A percentile compares a stretch with the other conserved stretches of the same genome.
Evolutionary conservation across 805 yeast genomes (phyloP).

Genomic region (Tetrapisispora taiwanensis): DNA sequence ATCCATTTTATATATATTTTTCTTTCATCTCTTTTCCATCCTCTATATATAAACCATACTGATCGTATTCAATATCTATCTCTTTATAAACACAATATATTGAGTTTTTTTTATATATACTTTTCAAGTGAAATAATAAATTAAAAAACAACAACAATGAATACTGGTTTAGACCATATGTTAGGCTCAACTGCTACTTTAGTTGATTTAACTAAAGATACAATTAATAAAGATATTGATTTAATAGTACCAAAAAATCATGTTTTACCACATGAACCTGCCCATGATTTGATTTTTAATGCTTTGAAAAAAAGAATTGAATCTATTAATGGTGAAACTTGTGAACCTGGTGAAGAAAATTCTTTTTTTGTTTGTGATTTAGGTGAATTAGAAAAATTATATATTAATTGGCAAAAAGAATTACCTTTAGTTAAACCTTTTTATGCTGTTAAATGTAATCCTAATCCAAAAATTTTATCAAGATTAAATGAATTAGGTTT

Average conservation of each 20-base stretch:
- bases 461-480: constrained; percentile 49
- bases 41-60: no score
- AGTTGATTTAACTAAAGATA: constrained; percentile 5
- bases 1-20: no score
- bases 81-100: no score
- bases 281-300: constrained; percentile 29
- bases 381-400: constrained; percentile 56
- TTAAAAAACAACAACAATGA: background rate
- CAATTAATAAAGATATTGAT: background rate
- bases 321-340: constrained; percentile 42
- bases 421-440: constrained; percentile 77
- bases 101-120: no score
- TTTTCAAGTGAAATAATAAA: no score
- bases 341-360: constrained; percentile 70
- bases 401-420: constrained; percentile 47
- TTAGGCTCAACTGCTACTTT: constrained; percentile 6
- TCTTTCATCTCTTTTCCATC: no score
- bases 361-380: constrained; percentile 84
- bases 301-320: constrained; percentile 35
- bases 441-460: constrained; percentile 93
- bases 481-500: constrained; percentile 53
- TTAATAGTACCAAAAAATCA: no score
- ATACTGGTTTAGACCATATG: background rate
- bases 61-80: no score
- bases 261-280: constrained; percentile 22